These are phyloP conservation scores for Xylariaceae sp. DNA, from an alignment of 2,329 filamentous ascomycete species.

Conservation along the genomic window DNA sequence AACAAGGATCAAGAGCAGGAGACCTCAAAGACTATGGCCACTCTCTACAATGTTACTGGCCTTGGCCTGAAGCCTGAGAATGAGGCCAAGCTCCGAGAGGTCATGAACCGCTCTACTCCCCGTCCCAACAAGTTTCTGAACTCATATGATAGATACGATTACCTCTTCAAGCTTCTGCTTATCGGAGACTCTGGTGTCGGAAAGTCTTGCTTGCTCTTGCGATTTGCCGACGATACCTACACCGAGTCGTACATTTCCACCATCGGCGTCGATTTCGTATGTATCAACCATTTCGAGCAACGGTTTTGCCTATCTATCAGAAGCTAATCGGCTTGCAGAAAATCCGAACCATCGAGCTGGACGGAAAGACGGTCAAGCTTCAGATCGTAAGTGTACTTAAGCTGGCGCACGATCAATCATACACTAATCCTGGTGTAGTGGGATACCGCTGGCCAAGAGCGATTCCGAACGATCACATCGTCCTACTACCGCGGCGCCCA, in stretches of 20 bases:
- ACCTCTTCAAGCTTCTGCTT: constrained; percentile 99
- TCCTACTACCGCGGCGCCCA: constrained; percentile 99
- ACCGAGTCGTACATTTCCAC: constrained; percentile 99
- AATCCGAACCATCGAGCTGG: constrained; percentile 99
- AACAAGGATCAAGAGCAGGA: constrained; percentile 1
- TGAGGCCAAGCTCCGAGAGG: constrained; percentile 16
- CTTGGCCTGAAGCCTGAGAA: constrained; percentile 18
- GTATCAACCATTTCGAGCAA: constrained; percentile 31
- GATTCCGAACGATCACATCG: constrained; percentile 98
- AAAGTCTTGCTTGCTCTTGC: constrained; percentile 97
- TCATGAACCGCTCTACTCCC: constrained; percentile 10
- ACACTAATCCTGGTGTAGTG: constrained; percentile 57
- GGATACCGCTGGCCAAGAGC: constrained; percentile 98
- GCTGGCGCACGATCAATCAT: not conserved
- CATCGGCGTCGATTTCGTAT: constrained; percentile 97
- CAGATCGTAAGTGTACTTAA: constrained; percentile 78
- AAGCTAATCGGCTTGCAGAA: constrained; percentile 54
- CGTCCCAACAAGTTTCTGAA: constrained; percentile 22
- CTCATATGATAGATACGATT: constrained; percentile 81
- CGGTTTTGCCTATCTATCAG: not conserved
- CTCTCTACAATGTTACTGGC: constrained; percentile 5
- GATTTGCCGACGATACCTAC: constrained; percentile 98
- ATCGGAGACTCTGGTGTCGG: constrained; percentile 99
- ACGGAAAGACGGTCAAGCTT: constrained; percentile 99
- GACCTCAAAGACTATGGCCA: constrained; percentile 3